A percentile compares a stretch with the other conserved stretches of the same genome.
These are phyloP conservation scores for Melampsora americana DNA, from an alignment of 1,284 basidiomycete species.

Conservation along the genomic window DNA sequence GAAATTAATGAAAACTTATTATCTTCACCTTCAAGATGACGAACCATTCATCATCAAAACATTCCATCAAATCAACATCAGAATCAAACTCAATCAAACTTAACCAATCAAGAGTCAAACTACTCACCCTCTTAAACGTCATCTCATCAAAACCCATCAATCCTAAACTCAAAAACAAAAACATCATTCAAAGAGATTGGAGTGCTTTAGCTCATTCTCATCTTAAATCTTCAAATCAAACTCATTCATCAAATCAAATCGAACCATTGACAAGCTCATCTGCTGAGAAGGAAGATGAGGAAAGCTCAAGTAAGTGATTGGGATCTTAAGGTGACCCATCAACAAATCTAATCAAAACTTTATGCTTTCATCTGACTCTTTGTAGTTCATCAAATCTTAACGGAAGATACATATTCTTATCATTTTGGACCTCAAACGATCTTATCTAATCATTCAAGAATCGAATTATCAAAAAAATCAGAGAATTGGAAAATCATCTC, in stretches of 20 bases:
- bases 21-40: too few relatives aligned
- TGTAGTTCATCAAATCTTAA: not conserved
- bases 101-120: conserved; percentile 56
- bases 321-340: not conserved
- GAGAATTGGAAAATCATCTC: conserved; percentile 16
- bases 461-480: not conserved
- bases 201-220: not conserved
- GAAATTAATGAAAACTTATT: too few relatives aligned
- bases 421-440: conserved; percentile 22
- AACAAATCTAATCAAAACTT: too few relatives aligned
- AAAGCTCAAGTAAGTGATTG: not conserved
- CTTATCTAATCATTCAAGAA: not conserved
- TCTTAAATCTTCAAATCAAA: conserved; percentile 12
- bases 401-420: not conserved
- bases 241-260: not conserved
- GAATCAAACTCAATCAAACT: not conserved
- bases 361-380: not conserved
- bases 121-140: conserved; percentile 90
- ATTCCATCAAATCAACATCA: too few relatives aligned
- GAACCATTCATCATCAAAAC: too few relatives aligned
- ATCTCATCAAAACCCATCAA: conserved; percentile 63
- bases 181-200: conserved; percentile 9
- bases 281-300: too few relatives aligned
- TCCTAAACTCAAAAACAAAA: not conserved
- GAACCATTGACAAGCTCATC: not conserved